Base-by-base conservation (phyloP, 805 yeast species). In the Komagataella ulmi region DNA sequence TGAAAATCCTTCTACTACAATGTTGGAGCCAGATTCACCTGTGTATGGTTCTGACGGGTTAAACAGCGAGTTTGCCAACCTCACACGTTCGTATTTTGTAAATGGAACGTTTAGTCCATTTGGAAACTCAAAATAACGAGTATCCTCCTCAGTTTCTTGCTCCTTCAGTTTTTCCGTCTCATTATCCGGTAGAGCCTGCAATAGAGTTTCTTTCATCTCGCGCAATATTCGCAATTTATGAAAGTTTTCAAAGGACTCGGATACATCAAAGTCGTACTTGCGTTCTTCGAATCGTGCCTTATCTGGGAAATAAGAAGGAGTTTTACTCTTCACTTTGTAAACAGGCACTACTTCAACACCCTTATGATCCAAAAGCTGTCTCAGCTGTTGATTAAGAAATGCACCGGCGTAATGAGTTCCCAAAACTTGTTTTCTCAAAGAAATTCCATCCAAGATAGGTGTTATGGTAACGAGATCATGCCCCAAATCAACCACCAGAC, bases 401-500 rank as follows among this genome's bases (percentile, higher is more conserved):
- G 68, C 71, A 8, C 97, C 97, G 1, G 88, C 86, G 58, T 81
- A 80, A 55, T 75, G 80, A 2, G 95, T 87, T 59, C 80, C 81
- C 68, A 74, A 77, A 14, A 81, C 85, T 58, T 81, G 83, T 57
- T 79, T 83, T 48, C 84, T 74, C 53, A 86, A 67, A 48, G 88
- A 83, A 66, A 84, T 78, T 21, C 95, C 95, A 66, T 85, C 96
- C 54, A 83, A 80, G 18, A 85, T 88, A 1, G 90, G 96, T 4
- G 93, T 83, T 1, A 82, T 90, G 54, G 88, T 80, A 17, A 77
- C 72, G 2, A 82, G 69, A 61, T 85, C 90, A 61, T 86, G 93
- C 5, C 96, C 96, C 45, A 87, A 67, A 64, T 88, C 96, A 45
- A 88, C 91, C 45, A 88, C 88, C 36, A 88, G 70, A 63, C 95